phyloP scores from a whole-genome alignment of 805 yeast species.

The Blastobotrys mokoenaii region DNA sequence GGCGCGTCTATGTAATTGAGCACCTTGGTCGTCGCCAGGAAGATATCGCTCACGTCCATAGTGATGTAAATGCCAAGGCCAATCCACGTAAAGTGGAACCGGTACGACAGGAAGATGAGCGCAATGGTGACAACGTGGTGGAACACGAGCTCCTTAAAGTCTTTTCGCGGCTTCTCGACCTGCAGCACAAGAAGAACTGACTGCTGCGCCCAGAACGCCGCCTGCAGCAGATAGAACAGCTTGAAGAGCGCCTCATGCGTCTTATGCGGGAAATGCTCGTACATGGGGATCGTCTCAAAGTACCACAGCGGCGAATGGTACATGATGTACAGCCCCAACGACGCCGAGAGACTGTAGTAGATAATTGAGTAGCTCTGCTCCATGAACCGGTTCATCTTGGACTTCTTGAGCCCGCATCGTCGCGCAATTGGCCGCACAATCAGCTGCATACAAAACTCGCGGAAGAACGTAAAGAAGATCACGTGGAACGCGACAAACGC shows the following conservation, averaged over 20 bases:
- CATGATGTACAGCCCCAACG: conserved; percentile 88
- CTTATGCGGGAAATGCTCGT: conserved; percentile 73
- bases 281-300: conserved; percentile 78
- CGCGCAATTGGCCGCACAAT: conserved; percentile 66
- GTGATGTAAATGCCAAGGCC: conserved; percentile 86
- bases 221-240: conserved; percentile 80
- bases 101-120: conserved; percentile 76
- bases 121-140: conserved; percentile 91
- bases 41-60: conserved; percentile 93
- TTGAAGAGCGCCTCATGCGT: conserved; percentile 64
- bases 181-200: conserved; percentile 72
- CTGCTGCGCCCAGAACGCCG: conserved; percentile 97
- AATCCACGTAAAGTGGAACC: conserved; percentile 94
- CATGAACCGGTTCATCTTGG: conserved; percentile 71
- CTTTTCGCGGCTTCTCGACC: conserved; percentile 92
- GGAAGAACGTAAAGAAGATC: conserved; percentile 77
- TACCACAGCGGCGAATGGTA: conserved; percentile 76
- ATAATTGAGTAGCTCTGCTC: conserved; percentile 84
- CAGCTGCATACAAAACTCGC: conserved; percentile 87
- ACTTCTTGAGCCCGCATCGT: conserved; percentile 40
- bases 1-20: conserved; percentile 72
- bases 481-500: conserved; percentile 72
- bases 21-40: conserved; percentile 77
- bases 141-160: conserved; percentile 79
- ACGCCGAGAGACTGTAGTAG: conserved; percentile 75